phyloP scores from a whole-genome alignment of 306 rosid genomes.

The Castanopsis chinensis region DNA sequence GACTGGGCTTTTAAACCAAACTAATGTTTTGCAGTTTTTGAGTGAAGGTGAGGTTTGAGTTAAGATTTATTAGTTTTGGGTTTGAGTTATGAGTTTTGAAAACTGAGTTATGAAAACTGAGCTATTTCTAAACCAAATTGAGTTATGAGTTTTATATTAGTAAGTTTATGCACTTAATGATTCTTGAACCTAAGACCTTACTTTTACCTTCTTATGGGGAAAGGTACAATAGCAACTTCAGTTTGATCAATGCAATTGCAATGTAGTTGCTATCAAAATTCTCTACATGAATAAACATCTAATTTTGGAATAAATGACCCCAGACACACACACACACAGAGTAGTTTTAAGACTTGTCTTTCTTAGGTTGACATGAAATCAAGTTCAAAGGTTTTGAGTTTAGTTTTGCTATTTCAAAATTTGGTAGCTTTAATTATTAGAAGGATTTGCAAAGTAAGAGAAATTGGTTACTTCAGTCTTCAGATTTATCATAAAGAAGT shows the following conservation, averaged over 20 bases:
- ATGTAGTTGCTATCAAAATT: neutral
- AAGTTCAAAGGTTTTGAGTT: neutral
- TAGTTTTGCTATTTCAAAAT: neutral
- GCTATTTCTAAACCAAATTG: no score
- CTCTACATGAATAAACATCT: neutral
- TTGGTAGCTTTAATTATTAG: neutral
- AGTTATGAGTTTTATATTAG: no score
- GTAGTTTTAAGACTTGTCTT: neutral
- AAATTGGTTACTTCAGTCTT: constrained; percentile 1
- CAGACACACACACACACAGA: neutral
- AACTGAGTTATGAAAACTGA: no score
- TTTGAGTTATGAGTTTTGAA: no score
- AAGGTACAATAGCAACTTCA: neutral
- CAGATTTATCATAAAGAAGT: constrained; percentile 15
- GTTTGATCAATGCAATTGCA: neutral
- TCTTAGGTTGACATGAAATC: neutral
- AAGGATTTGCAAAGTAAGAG: no score
- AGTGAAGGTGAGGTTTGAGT: no score
- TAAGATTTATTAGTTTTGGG: no score
- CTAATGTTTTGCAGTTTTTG: no score
- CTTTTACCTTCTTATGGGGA: neutral
- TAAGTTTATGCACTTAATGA: neutral
- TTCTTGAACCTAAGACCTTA: neutral
- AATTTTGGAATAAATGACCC: neutral
- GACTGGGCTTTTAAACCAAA: no score